Evolutionary conservation across 768 basidiomycete species (phyloP).

Genomic region (Serendipita vermifera): DNA sequence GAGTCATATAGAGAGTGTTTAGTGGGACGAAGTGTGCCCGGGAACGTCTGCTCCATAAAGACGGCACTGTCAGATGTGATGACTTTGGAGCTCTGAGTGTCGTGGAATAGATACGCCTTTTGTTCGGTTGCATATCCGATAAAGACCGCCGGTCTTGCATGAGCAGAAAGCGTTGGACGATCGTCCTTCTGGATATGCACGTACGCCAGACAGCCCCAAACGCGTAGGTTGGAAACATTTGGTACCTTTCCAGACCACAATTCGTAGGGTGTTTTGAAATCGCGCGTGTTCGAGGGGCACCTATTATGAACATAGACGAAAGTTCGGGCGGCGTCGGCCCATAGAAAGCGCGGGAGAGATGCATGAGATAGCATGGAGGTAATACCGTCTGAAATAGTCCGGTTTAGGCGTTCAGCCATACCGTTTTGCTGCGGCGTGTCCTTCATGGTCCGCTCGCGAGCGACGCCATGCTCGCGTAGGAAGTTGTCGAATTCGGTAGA

Average conservation of each 20-base stretch:
- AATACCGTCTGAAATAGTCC: conserved; percentile 13
- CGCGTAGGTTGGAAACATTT: conserved; percentile 23
- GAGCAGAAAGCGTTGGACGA: conserved; percentile 9
- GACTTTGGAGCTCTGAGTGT: not conserved
- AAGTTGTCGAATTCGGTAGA: conserved; percentile 8
- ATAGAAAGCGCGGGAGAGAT: not conserved
- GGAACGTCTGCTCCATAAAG: conserved; percentile 13
- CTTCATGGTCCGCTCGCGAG: conserved; percentile 10
- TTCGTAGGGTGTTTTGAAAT: conserved; percentile 11
- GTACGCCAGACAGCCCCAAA: conserved; percentile 30
- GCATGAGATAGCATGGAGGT: conserved; percentile 12
- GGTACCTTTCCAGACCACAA: conserved; percentile 9
- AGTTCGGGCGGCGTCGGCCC: conserved; percentile 4
- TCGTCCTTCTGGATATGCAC: conserved; percentile 26
- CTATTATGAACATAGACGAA: conserved; percentile 5
- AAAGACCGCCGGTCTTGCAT: conserved; percentile 25
- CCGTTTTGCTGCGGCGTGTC: conserved; percentile 21
- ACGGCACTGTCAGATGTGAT: conserved; percentile 11
- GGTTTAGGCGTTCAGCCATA: conserved; percentile 18
- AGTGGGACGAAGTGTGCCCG: no score
- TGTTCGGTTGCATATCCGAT: conserved; percentile 26
- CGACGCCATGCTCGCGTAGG: conserved; percentile 13
- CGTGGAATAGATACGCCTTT: conserved; percentile 22
- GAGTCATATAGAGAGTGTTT: no score
- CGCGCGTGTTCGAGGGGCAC: not conserved